A percentile compares a stretch with the other conserved stretches of the same genome.
These are phyloP conservation scores for Ramularia endophylla DNA, from an alignment of 2,329 filamentous ascomycete genomes.

Conservation along the genomic window DNA sequence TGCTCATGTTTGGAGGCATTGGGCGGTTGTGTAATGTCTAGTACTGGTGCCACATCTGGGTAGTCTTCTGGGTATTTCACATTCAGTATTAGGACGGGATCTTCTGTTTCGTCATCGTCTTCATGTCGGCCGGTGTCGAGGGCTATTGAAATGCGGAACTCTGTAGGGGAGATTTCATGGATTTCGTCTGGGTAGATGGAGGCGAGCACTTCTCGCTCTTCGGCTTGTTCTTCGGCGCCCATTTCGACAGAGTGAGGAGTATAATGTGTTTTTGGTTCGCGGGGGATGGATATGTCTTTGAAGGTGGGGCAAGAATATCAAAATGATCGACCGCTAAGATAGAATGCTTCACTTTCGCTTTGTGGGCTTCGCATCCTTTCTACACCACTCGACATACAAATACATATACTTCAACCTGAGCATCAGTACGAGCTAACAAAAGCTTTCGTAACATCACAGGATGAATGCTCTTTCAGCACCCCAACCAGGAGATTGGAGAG, in stretches of 20 bases:
- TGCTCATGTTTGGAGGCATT: slow-evolving; percentile 64
- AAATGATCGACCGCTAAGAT: background rate
- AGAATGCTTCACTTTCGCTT: too few species aligned
- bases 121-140: slow-evolving; percentile 55
- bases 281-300: background rate
- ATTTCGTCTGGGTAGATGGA: slow-evolving; percentile 99
- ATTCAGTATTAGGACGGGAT: slow-evolving; percentile 69
- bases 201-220: slow-evolving; percentile 95
- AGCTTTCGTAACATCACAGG: too few species aligned
- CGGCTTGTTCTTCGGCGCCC: slow-evolving; percentile 75
- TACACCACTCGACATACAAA: too few species aligned
- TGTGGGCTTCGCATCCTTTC: too few species aligned
- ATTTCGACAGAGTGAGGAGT: slow-evolving; percentile 26
- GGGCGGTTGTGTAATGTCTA: slow-evolving; percentile 71
- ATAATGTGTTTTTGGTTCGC: background rate
- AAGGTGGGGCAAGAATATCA: background rate
- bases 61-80: slow-evolving; percentile 88
- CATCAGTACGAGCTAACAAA: too few species aligned
- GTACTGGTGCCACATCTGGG: slow-evolving; percentile 75
- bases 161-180: slow-evolving; percentile 84
- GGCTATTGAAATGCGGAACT: slow-evolving; percentile 80
- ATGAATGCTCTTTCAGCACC: too few species aligned
- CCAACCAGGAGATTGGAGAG: too few species aligned
- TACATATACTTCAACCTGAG: too few species aligned
- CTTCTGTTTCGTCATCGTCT: slow-evolving; percentile 50